Conservation (phyloP, 768 basidiomycete genomes). For the Tricholoma matsutake region DNA sequence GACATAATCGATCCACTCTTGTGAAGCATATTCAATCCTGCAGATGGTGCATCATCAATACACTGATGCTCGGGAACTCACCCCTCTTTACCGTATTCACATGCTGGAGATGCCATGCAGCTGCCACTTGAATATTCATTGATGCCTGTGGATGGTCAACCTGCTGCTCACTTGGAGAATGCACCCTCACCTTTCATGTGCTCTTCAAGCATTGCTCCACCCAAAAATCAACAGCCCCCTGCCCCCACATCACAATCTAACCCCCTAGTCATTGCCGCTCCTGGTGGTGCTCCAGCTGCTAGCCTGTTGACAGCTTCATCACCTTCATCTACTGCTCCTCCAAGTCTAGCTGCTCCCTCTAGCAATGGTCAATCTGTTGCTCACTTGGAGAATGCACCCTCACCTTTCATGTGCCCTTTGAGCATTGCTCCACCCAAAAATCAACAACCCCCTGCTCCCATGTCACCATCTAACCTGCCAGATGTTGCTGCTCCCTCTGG, state of each 20-base stretch:
- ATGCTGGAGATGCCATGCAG: no score
- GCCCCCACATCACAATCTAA: background rate
- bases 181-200: background rate
- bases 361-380: no score
- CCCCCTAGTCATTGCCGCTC: background rate
- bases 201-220: background rate
- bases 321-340: no score
- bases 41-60: background rate
- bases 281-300: no score
- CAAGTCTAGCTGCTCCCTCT: no score
- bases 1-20: background rate
- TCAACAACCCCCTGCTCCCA: background rate
- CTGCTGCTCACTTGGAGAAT: background rate
- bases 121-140: no score
- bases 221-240: no score
- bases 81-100: background rate
- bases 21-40: background rate
- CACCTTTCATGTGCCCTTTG: no score
- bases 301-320: no score
- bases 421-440: background rate
- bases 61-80: background rate
- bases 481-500: background rate
- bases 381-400: no score
- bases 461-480: background rate
- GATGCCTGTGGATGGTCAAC: no score